phyloP scores from a whole-genome alignment of 768 basidiomycete genomes.

The Auriscalpium vulgare region DNA sequence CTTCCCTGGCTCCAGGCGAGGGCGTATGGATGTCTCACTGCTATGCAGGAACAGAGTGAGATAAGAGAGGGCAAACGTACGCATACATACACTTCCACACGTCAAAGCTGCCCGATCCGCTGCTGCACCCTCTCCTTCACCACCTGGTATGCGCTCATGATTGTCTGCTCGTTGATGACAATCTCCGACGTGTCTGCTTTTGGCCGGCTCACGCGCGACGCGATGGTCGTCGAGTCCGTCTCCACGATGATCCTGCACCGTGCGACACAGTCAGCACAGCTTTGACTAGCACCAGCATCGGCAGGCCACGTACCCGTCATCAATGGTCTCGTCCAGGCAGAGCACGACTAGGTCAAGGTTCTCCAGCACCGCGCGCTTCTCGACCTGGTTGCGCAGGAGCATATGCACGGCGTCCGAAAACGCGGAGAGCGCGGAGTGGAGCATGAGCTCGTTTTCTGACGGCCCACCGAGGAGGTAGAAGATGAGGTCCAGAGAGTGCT shows the following conservation, averaged over 20 bases:
- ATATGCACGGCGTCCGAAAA: conserved; percentile 82
- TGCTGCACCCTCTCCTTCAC: conserved; percentile 81
- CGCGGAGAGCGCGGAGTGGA: conserved; percentile 74
- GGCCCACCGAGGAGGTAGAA: conserved; percentile 88
- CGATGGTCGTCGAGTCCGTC: conserved; percentile 93
- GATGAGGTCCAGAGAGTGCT: conserved; percentile 90
- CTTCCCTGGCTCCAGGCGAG: no score
- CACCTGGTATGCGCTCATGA: conserved; percentile 88
- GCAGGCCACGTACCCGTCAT: conserved; percentile 74
- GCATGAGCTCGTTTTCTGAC: conserved; percentile 93
- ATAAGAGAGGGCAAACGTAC: no score
- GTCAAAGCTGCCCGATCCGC: conserved; percentile 65
- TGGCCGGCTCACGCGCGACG: conserved; percentile 87
- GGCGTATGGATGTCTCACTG: no score
- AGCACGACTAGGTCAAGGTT: conserved; percentile 89
- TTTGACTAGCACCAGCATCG: background rate
- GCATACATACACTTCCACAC: no score
- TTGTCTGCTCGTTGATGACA: conserved; percentile 96
- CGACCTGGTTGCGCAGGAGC: conserved; percentile 84
- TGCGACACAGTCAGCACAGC: background rate
- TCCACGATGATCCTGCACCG: conserved; percentile 82
- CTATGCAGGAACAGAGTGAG: no score
- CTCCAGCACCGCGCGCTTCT: conserved; percentile 91
- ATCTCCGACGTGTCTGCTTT: conserved; percentile 93
- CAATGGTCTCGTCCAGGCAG: conserved; percentile 93